Base-by-base conservation (phyloP, 169 alveolate species). In the Cryptosporidium viatorum region DNA sequence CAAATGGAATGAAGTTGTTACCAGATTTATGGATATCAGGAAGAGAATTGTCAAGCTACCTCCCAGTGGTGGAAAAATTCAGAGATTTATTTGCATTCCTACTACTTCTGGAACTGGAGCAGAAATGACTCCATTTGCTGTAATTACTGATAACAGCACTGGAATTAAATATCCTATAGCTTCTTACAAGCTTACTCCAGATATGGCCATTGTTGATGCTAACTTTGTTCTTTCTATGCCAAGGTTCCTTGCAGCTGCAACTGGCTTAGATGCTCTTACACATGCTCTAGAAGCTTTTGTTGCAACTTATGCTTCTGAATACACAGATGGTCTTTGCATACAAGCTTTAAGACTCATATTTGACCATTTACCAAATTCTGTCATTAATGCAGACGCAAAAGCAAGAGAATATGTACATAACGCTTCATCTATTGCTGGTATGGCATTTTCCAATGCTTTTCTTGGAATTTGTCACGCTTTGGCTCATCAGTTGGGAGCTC, bases 81-180 rank as follows among this genome's bases (percentile, higher is more conserved):
- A 45, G 8, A 85, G n/a, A 74, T 58, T 85, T 62, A 62, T 85
- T 26, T 60, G 70, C 31, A 85, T 85, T n/a, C 92, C 92, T 18
- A 85, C 92, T 23, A 85, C 92, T 26, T 85, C 92, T 10, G 92
- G 92, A 5, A 85, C 92, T 29, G 92, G 92, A 29, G 85, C 92
- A 35, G 92, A 85, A 74, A 70, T 85, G 92, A 85, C 92, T 60
- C 92, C 92, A 23, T 85, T 85, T 59, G 86, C 92, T 18, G 92
- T 85, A 23, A 85, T 85, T 9, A 85, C 92, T 6, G 92, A 85
- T 67, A 85, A 69, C 52, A 50, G 68, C 33, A 85, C 92, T 9
- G 86, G 86, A 29, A 52, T 65, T 31, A 85, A 85, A 31, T 85
- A 85, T 31, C 92, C 92, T 29, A 48, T 85, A 23, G 87, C 92